Percentiles rank a stretch among this genome's conserved stretches.
These are phyloP conservation scores for Plantago lanceolata DNA, from an alignment of 305 asterid genomes.

Conservation along the genomic window DNA sequence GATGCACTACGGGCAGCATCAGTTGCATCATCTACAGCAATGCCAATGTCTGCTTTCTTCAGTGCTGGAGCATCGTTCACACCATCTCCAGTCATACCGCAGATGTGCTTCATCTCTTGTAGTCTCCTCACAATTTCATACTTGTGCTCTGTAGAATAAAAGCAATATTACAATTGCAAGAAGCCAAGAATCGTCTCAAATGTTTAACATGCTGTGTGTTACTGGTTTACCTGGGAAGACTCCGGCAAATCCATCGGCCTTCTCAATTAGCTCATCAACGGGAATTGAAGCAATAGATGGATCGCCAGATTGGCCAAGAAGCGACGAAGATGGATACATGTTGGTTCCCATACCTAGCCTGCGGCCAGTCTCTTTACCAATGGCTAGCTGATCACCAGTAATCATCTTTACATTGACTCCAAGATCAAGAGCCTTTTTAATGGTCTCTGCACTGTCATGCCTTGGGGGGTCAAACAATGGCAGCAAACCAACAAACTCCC, in stretches of 20 bases:
- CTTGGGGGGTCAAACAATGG: constrained; percentile 97
- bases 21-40: constrained; percentile 92
- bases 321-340: constrained; percentile 95
- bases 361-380: constrained; percentile 90
- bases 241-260: constrained; percentile 95
- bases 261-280: constrained; percentile 80
- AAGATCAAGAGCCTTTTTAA: constrained; percentile 72
- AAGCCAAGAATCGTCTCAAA: neutral
- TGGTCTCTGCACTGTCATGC: constrained; percentile 95
- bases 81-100: constrained; percentile 98
- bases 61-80: constrained; percentile 95
- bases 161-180: neutral
- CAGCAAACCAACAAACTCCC: constrained; percentile 84
- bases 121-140: constrained; percentile 87
- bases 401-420: constrained; percentile 95
- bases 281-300: constrained; percentile 68
- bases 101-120: constrained; percentile 80
- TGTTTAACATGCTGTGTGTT: neutral
- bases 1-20: constrained; percentile 92
- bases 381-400: constrained; percentile 92
- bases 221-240: constrained; percentile 52
- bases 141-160: constrained; percentile 51
- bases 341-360: constrained; percentile 96
- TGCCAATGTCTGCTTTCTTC: constrained; percentile 85
- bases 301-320: constrained; percentile 72